Conservation (phyloP, 768 basidiomycete genomes). For the Rhodotorula kratochvilovae region DNA sequence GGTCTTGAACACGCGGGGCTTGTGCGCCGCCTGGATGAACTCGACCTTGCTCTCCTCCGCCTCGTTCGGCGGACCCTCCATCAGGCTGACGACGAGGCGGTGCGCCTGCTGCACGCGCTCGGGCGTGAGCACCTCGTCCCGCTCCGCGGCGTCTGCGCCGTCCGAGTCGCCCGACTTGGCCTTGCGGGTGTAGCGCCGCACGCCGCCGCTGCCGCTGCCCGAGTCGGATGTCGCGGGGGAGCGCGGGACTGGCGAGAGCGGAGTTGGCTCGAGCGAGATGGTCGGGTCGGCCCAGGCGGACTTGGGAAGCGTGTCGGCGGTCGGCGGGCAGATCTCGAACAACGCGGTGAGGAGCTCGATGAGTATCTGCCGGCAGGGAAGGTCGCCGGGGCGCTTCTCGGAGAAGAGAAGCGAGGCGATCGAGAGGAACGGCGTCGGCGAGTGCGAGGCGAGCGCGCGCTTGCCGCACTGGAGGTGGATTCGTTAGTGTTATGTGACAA, state of each 20-base stretch:
- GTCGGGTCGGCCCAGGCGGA: conserved; percentile 29
- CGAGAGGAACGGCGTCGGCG: conserved; percentile 80
- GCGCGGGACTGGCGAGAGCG: conserved; percentile 27
- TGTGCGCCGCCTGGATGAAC: conserved; percentile 48
- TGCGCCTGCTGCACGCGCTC: conserved; percentile 22
- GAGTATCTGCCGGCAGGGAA: conserved; percentile 82
- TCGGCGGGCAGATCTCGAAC: conserved; percentile 75
- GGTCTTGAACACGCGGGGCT: conserved; percentile 65
- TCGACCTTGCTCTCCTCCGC: conserved; percentile 45
- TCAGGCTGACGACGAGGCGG: conserved; percentile 30
- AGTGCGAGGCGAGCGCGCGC: conserved; percentile 79
- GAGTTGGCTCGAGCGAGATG: conserved; percentile 27
- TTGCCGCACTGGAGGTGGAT: conserved; percentile 62
- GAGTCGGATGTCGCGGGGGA: conserved; percentile 15
- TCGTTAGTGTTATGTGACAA: not conserved
- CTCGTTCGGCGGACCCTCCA: conserved; percentile 41
- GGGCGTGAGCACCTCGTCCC: conserved; percentile 30
- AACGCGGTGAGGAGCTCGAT: conserved; percentile 78
- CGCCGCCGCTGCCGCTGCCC: conserved; percentile 11
- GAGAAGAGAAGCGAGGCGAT: conserved; percentile 81
- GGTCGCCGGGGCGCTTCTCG: conserved; percentile 96
- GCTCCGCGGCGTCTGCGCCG: not conserved
- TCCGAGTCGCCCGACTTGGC: conserved; percentile 23
- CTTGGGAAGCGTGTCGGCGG: conserved; percentile 51
- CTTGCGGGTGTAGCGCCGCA: conserved; percentile 25